A percentile compares a stretch with the other conserved stretches of the same genome.
phyloP scores from a whole-genome alignment of 1,284 basidiomycete genomes.

The Cryptococcus sp. region DNA sequence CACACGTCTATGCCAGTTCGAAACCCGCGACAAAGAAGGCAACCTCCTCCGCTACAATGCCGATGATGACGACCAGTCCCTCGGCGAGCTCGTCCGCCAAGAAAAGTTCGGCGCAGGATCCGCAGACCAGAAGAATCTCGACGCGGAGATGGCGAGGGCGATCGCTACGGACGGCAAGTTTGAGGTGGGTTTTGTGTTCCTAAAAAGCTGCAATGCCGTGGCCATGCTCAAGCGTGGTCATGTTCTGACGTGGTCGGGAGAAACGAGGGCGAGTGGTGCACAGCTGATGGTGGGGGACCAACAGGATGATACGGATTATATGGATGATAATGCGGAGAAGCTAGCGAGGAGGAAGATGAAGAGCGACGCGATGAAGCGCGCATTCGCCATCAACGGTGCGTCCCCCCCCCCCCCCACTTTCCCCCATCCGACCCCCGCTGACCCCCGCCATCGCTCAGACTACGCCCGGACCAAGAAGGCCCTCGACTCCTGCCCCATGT shows the following conservation, averaged over 20 bases:
- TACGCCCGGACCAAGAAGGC: constrained; percentile 92
- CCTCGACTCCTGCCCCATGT: constrained; percentile 79
- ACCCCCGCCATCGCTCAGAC: constrained; percentile 55
- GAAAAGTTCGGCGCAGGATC: constrained; percentile 86
- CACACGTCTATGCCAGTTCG: constrained; percentile 56
- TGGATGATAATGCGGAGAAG: constrained; percentile 93
- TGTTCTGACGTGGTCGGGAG: too few species aligned
- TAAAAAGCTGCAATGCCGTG: too few species aligned
- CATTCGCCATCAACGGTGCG: constrained; percentile 91
- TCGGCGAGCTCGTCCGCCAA: constrained; percentile 89
- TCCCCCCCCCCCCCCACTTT: constrained; percentile 11
- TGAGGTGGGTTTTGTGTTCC: constrained; percentile 56
- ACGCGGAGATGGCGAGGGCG: constrained; percentile 81
- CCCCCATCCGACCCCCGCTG: neutral
- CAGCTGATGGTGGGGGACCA: neutral
- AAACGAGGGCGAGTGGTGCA: too few species aligned
- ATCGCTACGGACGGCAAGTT: constrained; percentile 86
- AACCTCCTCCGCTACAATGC: constrained; percentile 77
- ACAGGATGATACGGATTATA: constrained; percentile 82
- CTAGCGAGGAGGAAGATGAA: constrained; percentile 92
- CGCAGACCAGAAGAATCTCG: constrained; percentile 83
- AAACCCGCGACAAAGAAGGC: constrained; percentile 86
- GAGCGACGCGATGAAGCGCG: constrained; percentile 89
- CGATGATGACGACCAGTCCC: constrained; percentile 79
- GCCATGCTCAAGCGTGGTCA: too few species aligned